Evolutionary conservation across 345 rosid genomes (phyloP), one percentile per base, ranked within the genome.

Genomic region (Citrus australasica): DNA sequence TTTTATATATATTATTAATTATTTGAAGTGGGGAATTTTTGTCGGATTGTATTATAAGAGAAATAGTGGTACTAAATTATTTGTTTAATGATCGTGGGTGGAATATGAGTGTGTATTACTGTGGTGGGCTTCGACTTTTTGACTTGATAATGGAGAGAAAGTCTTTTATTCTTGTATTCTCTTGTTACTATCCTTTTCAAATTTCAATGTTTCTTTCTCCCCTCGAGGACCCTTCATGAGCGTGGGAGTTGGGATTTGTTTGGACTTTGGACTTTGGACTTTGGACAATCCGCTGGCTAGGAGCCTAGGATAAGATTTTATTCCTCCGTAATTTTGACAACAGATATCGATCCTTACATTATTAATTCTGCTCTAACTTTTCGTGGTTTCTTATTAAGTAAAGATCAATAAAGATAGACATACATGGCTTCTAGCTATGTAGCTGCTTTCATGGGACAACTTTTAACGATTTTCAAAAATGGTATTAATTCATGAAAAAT

Each of bases 71-170:
- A 73, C 53, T 33, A 37, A 33, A 16, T 42, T 59, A 65, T 60
- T 70, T 55, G 37, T 46, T 82, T 25, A 51, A 48, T 83, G 69
- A 67, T 33, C 22, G 82, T 85, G 83, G 85, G 88, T 85, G 90
- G 87, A 85, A 83, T 32, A 82, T 85, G 88, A 85, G 85, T 85
- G 83, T 79, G 68, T 69, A 59, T 38, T 14, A 63, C 79, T 67
- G 79, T 80, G 66, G 84, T 79, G 85, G 84, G 83, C 82, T 85
- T 82, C 82, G 66, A 8, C 75, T 88, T 88, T 83, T 86, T 84
- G 89, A 86, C 91, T 84, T 79, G 35, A 78, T 79, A 81, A 80
- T 81, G 84, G 84, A 66, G 74, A 70, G 74, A 74, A 81, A 69
- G 80, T 79, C 81, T 77, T 79, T 63, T 76, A 82, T 84, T 84